phyloP scores from a whole-genome alignment of 2,329 filamentous ascomycete species.

The Clarireedia monteithiana region DNA sequence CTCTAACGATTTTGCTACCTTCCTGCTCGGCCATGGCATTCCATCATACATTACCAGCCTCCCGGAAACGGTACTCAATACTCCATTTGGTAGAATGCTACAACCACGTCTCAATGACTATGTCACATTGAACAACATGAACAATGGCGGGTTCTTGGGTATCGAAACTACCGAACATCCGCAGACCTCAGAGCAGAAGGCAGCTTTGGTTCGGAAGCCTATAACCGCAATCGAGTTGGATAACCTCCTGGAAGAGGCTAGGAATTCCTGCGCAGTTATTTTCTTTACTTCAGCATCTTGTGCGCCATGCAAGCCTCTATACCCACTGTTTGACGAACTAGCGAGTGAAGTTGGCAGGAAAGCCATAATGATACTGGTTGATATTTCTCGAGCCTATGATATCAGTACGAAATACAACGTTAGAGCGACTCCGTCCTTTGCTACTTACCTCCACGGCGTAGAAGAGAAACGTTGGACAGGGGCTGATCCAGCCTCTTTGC shows the following conservation, averaged over 20 bases:
- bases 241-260: constrained; percentile 49
- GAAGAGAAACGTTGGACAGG: constrained; percentile 77
- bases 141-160: constrained; percentile 33
- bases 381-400: constrained; percentile 59
- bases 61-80: constrained; percentile 76
- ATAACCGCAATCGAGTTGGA: constrained; percentile 53
- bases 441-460: constrained; percentile 71
- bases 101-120: constrained; percentile 64
- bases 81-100: constrained; percentile 83
- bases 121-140: constrained; percentile 53
- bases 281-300: constrained; percentile 93
- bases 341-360: constrained; percentile 64
- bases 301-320: constrained; percentile 73
- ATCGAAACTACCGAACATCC: constrained; percentile 14
- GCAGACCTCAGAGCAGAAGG: constrained; percentile 15
- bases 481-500: constrained; percentile 60
- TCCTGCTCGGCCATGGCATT: constrained; percentile 81
- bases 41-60: constrained; percentile 80
- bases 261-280: constrained; percentile 64
- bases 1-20: constrained; percentile 84
- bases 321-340: constrained; percentile 74
- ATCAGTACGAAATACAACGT: constrained; percentile 60
- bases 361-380: constrained; percentile 72
- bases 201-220: constrained; percentile 52
- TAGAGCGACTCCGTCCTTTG: constrained; percentile 77